Base-by-base conservation (phyloP, 2,329 filamentous ascomycete genomes). In the Colletotrichum navitas region DNA sequence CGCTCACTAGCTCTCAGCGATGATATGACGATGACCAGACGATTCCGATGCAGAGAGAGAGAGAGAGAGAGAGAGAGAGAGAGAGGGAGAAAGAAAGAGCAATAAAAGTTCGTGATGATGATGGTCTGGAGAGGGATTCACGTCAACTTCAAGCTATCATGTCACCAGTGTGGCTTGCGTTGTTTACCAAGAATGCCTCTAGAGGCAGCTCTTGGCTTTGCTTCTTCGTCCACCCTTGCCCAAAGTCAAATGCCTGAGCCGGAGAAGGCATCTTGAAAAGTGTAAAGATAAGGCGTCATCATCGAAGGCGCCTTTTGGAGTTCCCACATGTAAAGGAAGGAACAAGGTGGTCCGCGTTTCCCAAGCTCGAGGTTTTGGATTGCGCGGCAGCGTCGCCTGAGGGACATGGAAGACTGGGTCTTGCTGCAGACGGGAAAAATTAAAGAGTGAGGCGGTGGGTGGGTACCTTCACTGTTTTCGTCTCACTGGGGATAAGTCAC, bases 371-470 rank as follows among this genome's bases (percentile, higher is more conserved):
- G 21, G 41, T 62, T 49, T 58, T 47, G 63, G 63, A 51, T 59
- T 47, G 39, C 36, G 63, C 64, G 64, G 65, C 65, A 68, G 45
- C n/a, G 39, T 59, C 65, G 64, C 68, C 68, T 45, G 43, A 36
- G 60, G 24, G 54, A 55, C 34, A 63, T 52, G 58, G 51, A 71
- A 29, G 39, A 63, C 24, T 24, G 55, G 39, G 45, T 39, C 61
- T 34, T 45, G 51, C 21, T 62, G 58, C 63, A 58, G 54, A 58
- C n/a, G n/a, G 45, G 21, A 47, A 4, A 4, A 47, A 47, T 36
- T 26, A 10, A 41, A 64, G 64, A 71, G 68, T 68, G 64, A 71
- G 69, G 69, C 66, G 69, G 65, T 32, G 60, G 59, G 54, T 67
- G 65, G 54, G 54, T 43, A n/a, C 63, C 24, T 54, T 64, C 52